phyloP scores from a whole-genome alignment of 768 basidiomycete species.

The Boletus coccyginus region DNA sequence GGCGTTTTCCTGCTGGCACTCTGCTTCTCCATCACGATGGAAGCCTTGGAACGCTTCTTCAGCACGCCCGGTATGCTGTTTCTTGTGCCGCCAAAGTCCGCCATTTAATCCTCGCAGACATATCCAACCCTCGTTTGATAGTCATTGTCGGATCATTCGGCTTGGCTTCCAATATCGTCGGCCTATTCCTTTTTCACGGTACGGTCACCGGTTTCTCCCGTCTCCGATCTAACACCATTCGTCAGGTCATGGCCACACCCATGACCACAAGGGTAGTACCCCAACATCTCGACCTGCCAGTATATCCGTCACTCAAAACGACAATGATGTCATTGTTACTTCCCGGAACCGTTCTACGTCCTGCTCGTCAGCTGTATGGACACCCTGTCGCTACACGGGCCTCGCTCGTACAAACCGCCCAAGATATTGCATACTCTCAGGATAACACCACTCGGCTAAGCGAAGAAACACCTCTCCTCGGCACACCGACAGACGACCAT shows the following conservation, averaged over 20 bases:
- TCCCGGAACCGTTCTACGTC: slow-evolving; percentile 39
- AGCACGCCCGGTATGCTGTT: slow-evolving; percentile 59
- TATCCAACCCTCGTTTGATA: slow-evolving; percentile 83
- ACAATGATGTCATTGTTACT: slow-evolving; percentile 21
- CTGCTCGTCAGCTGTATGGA: slow-evolving; percentile 67
- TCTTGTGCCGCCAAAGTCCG: background rate
- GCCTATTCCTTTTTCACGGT: slow-evolving; percentile 96
- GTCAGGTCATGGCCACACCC: slow-evolving; percentile 65
- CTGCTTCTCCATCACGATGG: slow-evolving; percentile 93
- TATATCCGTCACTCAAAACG: slow-evolving; percentile 20
- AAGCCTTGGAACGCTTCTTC: slow-evolving; percentile 91
- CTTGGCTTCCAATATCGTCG: slow-evolving; percentile 87
- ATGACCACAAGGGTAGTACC: slow-evolving; percentile 40
- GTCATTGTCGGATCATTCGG: slow-evolving; percentile 90
- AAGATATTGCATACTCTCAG: slow-evolving; percentile 60
- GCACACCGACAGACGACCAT: background rate
- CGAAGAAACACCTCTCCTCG: slow-evolving; percentile 49
- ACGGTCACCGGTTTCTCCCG: slow-evolving; percentile 18
- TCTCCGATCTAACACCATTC: slow-evolving; percentile 9
- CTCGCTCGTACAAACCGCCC: slow-evolving; percentile 76
- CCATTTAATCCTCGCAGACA: slow-evolving; percentile 49
- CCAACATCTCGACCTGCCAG: slow-evolving; percentile 41
- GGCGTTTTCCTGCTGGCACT: slow-evolving; percentile 96
- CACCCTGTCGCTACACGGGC: slow-evolving; percentile 71
- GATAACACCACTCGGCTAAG: slow-evolving; percentile 10